Percentiles rank a stretch among this genome's conserved stretches.
Conservation (phyloP, 148 eudicot genomes). For the Rhododendron vialii region DNA sequence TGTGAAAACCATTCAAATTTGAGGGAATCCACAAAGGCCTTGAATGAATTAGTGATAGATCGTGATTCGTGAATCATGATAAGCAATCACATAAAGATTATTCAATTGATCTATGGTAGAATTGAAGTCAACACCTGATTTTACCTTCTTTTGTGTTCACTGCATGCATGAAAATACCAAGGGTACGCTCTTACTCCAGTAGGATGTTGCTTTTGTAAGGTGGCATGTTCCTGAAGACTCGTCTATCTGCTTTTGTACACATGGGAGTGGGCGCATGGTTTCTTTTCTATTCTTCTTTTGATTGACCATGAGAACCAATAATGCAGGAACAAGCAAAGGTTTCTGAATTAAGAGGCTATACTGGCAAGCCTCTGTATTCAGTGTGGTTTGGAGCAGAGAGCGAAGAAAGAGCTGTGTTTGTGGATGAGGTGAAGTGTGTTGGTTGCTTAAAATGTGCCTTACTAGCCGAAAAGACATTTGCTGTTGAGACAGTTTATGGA, state of each 20-base stretch:
- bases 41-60: background rate
- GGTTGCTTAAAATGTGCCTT: constrained; percentile 94
- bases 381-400: constrained; percentile 63
- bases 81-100: background rate
- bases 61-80: background rate
- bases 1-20: background rate
- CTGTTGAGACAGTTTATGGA: constrained; percentile 72
- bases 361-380: constrained; percentile 79
- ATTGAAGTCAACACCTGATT: background rate
- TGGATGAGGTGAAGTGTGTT: constrained; percentile 79
- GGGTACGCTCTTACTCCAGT: background rate
- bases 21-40: background rate
- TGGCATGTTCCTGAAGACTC: background rate
- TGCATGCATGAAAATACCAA: background rate
- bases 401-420: constrained; percentile 76
- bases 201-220: background rate
- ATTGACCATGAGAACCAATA: background rate
- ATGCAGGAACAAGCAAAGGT: constrained; percentile 69
- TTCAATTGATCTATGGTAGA: background rate
- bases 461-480: constrained; percentile 73
- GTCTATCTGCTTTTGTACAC: background rate
- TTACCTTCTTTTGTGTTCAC: background rate
- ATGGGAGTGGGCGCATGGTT: background rate
- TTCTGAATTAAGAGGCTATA: constrained; percentile 62
- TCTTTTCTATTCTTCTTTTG: background rate